phyloP scores from a whole-genome alignment of 1,139 yeast species.

The Pichia sorboxylosa region DNA sequence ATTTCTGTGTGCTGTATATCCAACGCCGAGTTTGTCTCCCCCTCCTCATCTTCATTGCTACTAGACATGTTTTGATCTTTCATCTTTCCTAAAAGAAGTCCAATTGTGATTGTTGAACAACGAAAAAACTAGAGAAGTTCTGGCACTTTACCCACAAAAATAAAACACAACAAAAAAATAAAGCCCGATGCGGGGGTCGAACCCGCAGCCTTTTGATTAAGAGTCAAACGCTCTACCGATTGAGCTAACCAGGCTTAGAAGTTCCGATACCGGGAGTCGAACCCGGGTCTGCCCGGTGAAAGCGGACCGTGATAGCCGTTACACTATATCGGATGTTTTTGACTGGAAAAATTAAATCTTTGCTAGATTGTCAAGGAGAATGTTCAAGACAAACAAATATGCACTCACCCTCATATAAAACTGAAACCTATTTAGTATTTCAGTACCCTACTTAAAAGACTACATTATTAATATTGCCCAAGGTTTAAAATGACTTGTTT shows the following conservation, averaged over 20 bases:
- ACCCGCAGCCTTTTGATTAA: conserved; percentile 31
- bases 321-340: conserved; percentile 65
- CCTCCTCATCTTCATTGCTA: neutral
- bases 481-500: too few species aligned
- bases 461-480: too few species aligned
- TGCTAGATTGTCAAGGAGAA: neutral
- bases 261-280: conserved; percentile 67
- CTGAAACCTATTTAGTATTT: too few species aligned
- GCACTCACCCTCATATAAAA: too few species aligned
- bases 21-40: neutral
- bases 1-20: too few species aligned
- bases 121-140: too few species aligned
- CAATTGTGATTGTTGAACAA: neutral
- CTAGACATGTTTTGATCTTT: neutral
- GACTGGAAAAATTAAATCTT: neutral
- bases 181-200: conserved; percentile 31
- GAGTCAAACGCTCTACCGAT: conserved; percentile 30
- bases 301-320: conserved; percentile 69
- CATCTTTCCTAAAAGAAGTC: neutral
- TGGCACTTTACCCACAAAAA: too few species aligned
- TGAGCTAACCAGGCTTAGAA: conserved; percentile 22
- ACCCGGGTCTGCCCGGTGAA: conserved; percentile 71
- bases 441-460: too few species aligned
- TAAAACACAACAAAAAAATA: conserved; percentile 9
- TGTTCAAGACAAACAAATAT: too few species aligned